These are phyloP conservation scores for Geotrichum candidum DNA, from an alignment of 1,139 yeast genomes.

Conservation along the genomic window DNA sequence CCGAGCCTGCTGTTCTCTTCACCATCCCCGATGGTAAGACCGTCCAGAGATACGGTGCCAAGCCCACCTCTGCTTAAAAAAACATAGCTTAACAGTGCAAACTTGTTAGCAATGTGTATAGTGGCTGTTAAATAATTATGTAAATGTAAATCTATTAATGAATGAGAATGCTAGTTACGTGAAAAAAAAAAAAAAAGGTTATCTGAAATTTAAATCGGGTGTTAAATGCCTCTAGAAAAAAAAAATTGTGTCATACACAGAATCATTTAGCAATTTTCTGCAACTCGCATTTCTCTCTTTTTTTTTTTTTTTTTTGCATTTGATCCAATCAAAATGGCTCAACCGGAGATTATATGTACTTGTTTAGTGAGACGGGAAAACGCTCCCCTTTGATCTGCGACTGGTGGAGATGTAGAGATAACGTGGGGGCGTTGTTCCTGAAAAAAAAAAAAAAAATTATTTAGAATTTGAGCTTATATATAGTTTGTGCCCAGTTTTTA, in stretches of 20 bases:
- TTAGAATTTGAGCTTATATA: no score
- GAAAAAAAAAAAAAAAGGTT: neutral
- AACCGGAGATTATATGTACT: no score
- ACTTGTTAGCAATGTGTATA: neutral
- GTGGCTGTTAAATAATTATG: neutral
- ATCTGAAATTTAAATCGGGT: neutral
- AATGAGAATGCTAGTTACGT: neutral
- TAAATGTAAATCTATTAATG: neutral
- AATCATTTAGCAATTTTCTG: no score
- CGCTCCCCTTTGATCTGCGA: no score
- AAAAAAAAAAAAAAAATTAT: no score
- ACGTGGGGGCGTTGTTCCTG: no score
- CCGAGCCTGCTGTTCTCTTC: slow-evolving; percentile 63
- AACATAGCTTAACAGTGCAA: neutral
- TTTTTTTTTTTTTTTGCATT: neutral
- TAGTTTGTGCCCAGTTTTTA: no score
- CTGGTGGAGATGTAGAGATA: no score
- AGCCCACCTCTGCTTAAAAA: slow-evolving; percentile 28
- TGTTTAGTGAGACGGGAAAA: no score
- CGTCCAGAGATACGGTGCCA: slow-evolving; percentile 77
- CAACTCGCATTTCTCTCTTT: no score
- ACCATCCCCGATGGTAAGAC: slow-evolving; percentile 96
- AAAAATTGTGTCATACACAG: neutral
- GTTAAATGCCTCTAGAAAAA: no score
- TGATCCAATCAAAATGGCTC: no score